A percentile compares a stretch with the other conserved stretches of the same genome.
phyloP scores from a whole-genome alignment of 75 land plant genomes.

The Picea sitchensis region DNA sequence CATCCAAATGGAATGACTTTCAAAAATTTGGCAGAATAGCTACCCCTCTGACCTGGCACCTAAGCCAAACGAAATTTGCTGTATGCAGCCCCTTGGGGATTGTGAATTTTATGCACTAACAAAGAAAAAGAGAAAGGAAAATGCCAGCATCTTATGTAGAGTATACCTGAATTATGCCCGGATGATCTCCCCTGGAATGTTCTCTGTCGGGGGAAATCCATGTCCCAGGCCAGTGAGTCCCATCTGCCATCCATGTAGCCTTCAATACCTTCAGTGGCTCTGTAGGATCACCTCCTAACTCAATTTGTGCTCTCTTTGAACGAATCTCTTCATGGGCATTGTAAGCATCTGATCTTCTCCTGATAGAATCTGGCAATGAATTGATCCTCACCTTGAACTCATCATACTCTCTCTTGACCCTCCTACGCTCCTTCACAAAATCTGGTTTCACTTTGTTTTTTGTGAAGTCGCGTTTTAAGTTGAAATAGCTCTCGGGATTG shows the following conservation, averaged over 20 bases:
- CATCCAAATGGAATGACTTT: too few species aligned
- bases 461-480: conserved; percentile 65
- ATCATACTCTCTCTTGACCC: conserved; percentile 93
- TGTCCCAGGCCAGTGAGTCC: conserved; percentile 94
- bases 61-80: too few species aligned
- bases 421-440: conserved; percentile 84
- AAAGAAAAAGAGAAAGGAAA: too few species aligned
- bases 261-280: conserved; percentile 58
- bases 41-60: too few species aligned
- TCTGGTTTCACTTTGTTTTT: conserved; percentile 76
- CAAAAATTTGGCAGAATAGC: too few species aligned
- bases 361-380: conserved; percentile 80
- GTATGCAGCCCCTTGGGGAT: too few species aligned
- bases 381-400: conserved; percentile 97
- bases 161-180: conserved; percentile 88
- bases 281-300: conserved; percentile 44
- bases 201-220: conserved; percentile 58
- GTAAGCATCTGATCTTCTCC: conserved; percentile 91
- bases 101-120: too few species aligned
- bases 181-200: conserved; percentile 90
- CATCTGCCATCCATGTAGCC: conserved; percentile 99
- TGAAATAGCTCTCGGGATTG: conserved; percentile 89
- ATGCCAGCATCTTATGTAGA: background rate
- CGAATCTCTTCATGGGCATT: conserved; percentile 87
- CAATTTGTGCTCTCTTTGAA: conserved; percentile 65